Evolutionary conservation across 2,329 filamentous ascomycete genomes (phyloP), one percentile per base, ranked within the genome.

Genomic region (Metarhizium humberi): DNA sequence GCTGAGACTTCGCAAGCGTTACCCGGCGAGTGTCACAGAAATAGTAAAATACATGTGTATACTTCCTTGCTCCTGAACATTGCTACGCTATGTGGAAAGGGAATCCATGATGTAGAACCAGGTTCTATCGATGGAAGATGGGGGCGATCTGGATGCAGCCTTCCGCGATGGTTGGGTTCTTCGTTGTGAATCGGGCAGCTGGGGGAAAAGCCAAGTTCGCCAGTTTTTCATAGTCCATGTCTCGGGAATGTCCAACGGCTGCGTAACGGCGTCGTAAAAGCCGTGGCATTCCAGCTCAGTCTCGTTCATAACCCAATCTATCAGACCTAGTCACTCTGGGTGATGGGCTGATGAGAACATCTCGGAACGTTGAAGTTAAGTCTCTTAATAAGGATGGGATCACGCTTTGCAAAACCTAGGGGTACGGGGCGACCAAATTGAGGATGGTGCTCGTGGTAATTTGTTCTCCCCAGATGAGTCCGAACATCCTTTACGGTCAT

Each of bases 311-410:
- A 3, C 20, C 20, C 3, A 25, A 25, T 25, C 20, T 3, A 25
- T 25, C 20, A 25, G 3, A 25, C 20, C 20, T 3, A 25, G 20
- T 25, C 3, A 25, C 1, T 20, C 20, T 25, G 20, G 20, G 20
- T 25, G 20, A 25, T 25, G 20, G 20, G 20, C 3, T 25, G 20
- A 25, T 25, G 20, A 25, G 20, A 25, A 25, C 20, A 85, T 0
- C 86, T 81, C 5, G 90, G 74, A 0, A 86, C 82, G 59, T 90
- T 89, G 69, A 89, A 77, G 61, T 88, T 88, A 71, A 87, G 78
- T 6, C 70, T 73, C 67, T 89, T 89, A 85, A 89, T 89, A 3
- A 83, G 71, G 2, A 84, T 62, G 1, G 89, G 71, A 59, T 89
- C 86, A 14, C 73, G 68, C 58, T 78, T 77, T 63, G 87, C 78